Evolutionary conservation across 352 stramenopile genomes (phyloP).

Genomic region (Pythium aquatile): DNA sequence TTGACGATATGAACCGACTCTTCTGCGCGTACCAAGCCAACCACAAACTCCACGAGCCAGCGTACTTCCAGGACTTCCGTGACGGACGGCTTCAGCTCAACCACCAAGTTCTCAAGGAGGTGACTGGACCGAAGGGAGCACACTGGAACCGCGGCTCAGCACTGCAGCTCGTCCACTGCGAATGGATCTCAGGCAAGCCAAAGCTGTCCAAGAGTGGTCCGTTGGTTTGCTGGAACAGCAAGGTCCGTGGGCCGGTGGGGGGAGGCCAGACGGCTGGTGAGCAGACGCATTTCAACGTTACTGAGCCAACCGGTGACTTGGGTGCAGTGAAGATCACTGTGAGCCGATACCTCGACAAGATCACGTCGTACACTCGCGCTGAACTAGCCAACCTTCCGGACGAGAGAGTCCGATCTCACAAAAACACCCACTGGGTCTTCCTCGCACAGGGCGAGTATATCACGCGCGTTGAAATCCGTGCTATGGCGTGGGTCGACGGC

Average conservation of each 20-base stretch:
- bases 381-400: slow-evolving; percentile 27
- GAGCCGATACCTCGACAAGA: slow-evolving; percentile 40
- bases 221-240: slow-evolving; percentile 29
- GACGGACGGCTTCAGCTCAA: slow-evolving; percentile 38
- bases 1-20: slow-evolving; percentile 73
- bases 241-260: slow-evolving; percentile 47
- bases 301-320: slow-evolving; percentile 25
- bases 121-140: slow-evolving; percentile 31
- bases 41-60: slow-evolving; percentile 22
- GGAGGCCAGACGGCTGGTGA: slow-evolving; percentile 39
- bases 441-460: slow-evolving; percentile 47
- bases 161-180: slow-evolving; percentile 44
- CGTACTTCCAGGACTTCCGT: slow-evolving; percentile 22
- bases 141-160: slow-evolving; percentile 63
- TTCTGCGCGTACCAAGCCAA: slow-evolving; percentile 39
- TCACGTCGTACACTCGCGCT: slow-evolving; percentile 38
- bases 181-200: slow-evolving; percentile 48
- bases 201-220: slow-evolving; percentile 36
- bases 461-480: slow-evolving; percentile 47
- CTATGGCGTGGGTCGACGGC: slow-evolving; percentile 65
- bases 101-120: slow-evolving; percentile 34
- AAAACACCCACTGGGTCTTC: slow-evolving; percentile 43
- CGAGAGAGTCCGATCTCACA: slow-evolving; percentile 24
- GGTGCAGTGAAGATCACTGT: slow-evolving; percentile 44
- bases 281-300: slow-evolving; percentile 34